Evolutionary conservation across 176 grass and related monocot species (phyloP).

Genomic region (Secale cereale): DNA sequence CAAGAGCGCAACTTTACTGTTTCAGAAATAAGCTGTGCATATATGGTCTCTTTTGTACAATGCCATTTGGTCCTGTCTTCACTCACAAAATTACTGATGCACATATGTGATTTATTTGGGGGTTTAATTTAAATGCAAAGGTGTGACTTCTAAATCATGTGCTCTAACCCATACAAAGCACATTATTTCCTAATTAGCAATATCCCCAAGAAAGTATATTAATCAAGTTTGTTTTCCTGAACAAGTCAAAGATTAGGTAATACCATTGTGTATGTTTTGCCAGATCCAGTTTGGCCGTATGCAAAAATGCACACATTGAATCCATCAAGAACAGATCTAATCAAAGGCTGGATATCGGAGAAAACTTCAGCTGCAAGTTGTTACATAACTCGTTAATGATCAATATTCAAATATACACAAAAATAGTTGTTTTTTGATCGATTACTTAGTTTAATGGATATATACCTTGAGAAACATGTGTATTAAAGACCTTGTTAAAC

Average conservation of each 20-base stretch:
- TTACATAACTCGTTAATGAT: not conserved
- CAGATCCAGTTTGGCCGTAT: conserved; percentile 96
- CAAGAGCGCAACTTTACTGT: not conserved
- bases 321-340: conserved; percentile 97
- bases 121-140: not conserved
- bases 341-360: conserved; percentile 84
- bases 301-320: conserved; percentile 99
- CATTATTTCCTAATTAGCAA: conserved; percentile 6
- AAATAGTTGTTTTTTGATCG: not conserved
- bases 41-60: not conserved
- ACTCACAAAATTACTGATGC: not conserved
- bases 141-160: not conserved
- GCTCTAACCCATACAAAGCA: not conserved
- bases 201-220: conserved; percentile 3
- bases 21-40: not conserved
- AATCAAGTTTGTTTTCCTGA: conserved; percentile 11
- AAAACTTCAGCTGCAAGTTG: conserved; percentile 78
- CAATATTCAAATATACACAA: conserved; percentile 2
- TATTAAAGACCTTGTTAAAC: conserved; percentile 89
- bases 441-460: not conserved
- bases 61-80: not conserved
- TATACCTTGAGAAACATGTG: conserved; percentile 86
- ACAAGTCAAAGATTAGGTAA: not conserved
- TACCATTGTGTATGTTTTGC: conserved; percentile 99
- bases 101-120: not conserved